phyloP scores from a whole-genome alignment of 768 basidiomycete species.

The Trametes maxima region DNA sequence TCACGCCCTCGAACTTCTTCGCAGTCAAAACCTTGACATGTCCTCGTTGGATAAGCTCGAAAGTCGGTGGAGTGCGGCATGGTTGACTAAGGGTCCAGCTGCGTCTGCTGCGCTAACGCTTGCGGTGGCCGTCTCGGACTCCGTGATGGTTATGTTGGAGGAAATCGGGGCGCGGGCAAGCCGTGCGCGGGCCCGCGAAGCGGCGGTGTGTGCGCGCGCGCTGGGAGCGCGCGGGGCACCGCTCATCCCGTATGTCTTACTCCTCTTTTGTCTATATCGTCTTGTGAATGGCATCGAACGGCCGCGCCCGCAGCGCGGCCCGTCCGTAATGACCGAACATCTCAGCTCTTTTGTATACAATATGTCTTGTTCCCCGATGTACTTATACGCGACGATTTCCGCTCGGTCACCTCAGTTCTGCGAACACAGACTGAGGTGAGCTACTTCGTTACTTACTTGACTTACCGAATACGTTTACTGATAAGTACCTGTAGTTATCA shows the following conservation, averaged over 20 bases:
- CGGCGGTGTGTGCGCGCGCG: neutral
- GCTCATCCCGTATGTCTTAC: neutral
- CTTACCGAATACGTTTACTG: neutral
- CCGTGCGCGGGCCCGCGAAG: neutral
- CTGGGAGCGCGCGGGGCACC: neutral
- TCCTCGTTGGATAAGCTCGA: too few relatives aligned
- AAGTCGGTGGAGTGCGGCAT: too few relatives aligned
- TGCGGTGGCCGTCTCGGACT: too few relatives aligned
- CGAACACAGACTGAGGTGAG: conserved; percentile 1
- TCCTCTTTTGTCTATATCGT: neutral
- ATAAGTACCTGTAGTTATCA: neutral
- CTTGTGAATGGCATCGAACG: neutral
- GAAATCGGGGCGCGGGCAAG: neutral
- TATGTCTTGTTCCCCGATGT: neutral
- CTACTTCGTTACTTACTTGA: neutral
- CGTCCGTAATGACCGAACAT: neutral
- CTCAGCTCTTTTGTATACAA: neutral
- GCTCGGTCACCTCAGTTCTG: neutral
- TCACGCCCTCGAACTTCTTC: too few relatives aligned
- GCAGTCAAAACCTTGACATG: too few relatives aligned
- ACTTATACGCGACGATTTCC: neutral
- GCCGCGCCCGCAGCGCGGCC: neutral
- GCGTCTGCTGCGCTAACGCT: too few relatives aligned
- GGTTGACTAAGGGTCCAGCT: too few relatives aligned
- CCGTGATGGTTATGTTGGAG: too few relatives aligned